A percentile compares a stretch with the other conserved stretches of the same genome.
Conservation (phyloP, 2,329 filamentous ascomycete genomes). For the Sclerotinia subarctica region DNA sequence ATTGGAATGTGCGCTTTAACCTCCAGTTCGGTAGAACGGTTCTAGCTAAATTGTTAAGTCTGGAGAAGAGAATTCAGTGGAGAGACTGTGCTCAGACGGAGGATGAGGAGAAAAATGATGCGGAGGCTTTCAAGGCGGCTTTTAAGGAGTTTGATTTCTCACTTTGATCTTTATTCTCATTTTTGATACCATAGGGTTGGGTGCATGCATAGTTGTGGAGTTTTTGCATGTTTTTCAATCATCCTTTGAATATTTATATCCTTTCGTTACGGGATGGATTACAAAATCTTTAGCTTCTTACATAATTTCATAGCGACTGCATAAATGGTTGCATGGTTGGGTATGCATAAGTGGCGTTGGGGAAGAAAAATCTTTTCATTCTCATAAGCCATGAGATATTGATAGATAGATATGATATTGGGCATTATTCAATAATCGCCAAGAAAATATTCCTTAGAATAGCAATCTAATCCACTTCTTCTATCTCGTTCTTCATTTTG, state of each 20-base stretch:
- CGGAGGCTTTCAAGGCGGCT: constrained; percentile 71
- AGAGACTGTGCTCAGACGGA: constrained; percentile 75
- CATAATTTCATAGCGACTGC: neutral
- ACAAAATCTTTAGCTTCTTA: neutral
- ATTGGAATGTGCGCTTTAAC: constrained; percentile 73
- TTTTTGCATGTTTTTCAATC: neutral
- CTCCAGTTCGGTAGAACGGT: constrained; percentile 87
- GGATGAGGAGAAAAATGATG: constrained; percentile 76
- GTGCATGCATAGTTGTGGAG: neutral
- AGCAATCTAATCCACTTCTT: neutral
- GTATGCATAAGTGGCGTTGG: neutral
- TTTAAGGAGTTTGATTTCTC: constrained; percentile 85
- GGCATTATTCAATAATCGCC: neutral
- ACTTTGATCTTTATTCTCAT: constrained; percentile 14
- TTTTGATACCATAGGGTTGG: neutral
- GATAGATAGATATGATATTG: neutral
- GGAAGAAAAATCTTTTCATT: neutral
- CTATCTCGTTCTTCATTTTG: neutral
- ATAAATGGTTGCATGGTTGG: neutral
- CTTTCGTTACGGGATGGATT: neutral
- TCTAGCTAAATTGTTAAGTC: constrained; percentile 77
- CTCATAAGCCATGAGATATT: neutral
- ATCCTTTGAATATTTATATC: neutral
- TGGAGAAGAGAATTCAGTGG: constrained; percentile 82
- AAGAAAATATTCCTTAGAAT: too few relatives aligned